Evolutionary conservation across 805 yeast genomes (phyloP), one percentile per base, ranked within the genome.

Genomic region (Myxozyma geophila): DNA sequence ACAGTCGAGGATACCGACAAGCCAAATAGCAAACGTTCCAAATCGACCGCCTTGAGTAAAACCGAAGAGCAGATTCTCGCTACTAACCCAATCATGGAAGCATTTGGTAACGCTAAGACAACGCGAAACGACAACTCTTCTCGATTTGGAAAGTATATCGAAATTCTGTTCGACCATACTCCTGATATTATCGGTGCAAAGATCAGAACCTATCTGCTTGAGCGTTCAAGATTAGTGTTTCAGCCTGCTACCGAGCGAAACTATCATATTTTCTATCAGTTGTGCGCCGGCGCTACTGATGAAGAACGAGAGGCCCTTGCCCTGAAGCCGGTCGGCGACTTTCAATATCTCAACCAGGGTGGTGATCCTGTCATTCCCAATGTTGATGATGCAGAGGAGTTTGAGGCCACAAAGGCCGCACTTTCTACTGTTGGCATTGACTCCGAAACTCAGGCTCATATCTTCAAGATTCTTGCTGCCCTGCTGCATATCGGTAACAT

Each of bases 41-140:
- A 78, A 51, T 57, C 67, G 7, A 77, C 81, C 43, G 93, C 90
- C 69, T 88, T 93, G 88, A 88, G 96, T 37, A 89, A 88, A 66
- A 93, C 93, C 35, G 99, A 93, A 78, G 89, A 89, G 74, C 96
- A 90, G 78, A 93, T 93, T 62, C 82, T 93, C 72, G 98, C 99
- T 13, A 95, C 98, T 0, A 93, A 93, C 74, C 98, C 98, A 2
- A 88, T 95, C 71, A 89, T 95, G 88, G 99, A 95, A 79, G 95
- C 98, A 0, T 95, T 95, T 77, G 99, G 99, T 81, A 95, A 96
- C 76, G 98, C 99, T 7, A 93, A 93, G 75, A 93, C 99, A 1
- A 88, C 97, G 19, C 87, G 99, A 81, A 93, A 93, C 75, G 98
- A 93, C 78, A 93, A 93, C 78, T 95, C 98, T 36, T 93, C 98